Percentiles rank a stretch among this genome's conserved stretches.
phyloP scores from a whole-genome alignment of 768 basidiomycete species.

The Mycena floridula region DNA sequence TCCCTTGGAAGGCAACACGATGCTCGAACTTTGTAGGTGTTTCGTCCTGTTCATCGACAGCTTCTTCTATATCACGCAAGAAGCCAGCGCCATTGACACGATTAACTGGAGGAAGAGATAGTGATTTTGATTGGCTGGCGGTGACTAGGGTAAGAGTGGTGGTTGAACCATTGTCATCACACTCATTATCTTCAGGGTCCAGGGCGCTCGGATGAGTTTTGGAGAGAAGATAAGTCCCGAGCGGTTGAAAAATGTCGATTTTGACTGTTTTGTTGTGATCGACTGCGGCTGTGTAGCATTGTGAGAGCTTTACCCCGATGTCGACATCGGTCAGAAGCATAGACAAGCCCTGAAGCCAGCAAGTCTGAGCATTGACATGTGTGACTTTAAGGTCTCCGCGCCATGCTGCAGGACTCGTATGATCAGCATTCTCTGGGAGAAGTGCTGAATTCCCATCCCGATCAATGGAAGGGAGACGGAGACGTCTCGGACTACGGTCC shows the following conservation, averaged over 20 bases:
- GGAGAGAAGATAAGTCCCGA: not conserved
- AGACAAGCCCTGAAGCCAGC: not conserved
- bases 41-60: not conserved
- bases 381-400: not conserved
- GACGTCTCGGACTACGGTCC: constrained; percentile 27
- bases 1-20: not conserved
- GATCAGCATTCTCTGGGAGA: not conserved
- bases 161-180: not conserved
- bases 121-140: not conserved
- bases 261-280: not conserved
- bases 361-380: not conserved
- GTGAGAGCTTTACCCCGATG: not conserved
- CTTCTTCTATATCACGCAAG: not conserved
- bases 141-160: not conserved
- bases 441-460: constrained; percentile 5
- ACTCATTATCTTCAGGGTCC: not conserved
- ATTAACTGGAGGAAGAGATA: not conserved
- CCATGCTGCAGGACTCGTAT: not conserved
- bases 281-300: not conserved
- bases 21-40: not conserved
- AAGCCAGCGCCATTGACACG: not conserved
- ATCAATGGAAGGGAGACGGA: constrained; percentile 23
- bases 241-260: not conserved
- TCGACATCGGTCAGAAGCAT: not conserved
- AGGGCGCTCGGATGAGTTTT: too few species aligned